A percentile compares a stretch with the other conserved stretches of the same genome.
These are phyloP conservation scores for Pseudophaeomoniella oleicola DNA, from an alignment of 2,329 filamentous ascomycete species.

Conservation along the genomic window DNA sequence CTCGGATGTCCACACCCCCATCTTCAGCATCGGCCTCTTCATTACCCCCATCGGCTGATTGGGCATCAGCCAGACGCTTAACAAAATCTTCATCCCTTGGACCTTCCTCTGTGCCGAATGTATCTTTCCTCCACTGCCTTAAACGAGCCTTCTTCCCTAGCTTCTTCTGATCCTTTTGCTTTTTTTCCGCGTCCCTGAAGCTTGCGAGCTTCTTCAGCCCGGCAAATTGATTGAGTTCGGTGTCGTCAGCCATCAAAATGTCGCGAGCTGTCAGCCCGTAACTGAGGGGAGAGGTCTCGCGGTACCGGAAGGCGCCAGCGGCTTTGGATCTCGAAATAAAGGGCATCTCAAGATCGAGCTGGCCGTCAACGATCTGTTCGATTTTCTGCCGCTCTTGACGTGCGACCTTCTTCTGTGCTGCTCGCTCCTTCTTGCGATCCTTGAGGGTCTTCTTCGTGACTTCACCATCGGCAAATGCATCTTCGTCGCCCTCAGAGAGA, in stretches of 20 bases:
- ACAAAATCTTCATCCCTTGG: conserved; percentile 18
- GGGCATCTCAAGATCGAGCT: conserved; percentile 60
- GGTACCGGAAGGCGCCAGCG: conserved; percentile 63
- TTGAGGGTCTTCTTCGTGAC: conserved; percentile 22
- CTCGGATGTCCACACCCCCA: conserved; percentile 25
- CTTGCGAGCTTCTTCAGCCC: conserved; percentile 89
- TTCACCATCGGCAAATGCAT: conserved; percentile 13
- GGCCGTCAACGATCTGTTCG: conserved; percentile 71
- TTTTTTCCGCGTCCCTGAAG: conserved; percentile 80
- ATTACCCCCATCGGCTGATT: conserved; percentile 8
- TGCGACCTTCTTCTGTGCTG: conserved; percentile 53
- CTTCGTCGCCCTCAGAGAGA: conserved; percentile 34
- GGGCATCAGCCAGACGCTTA: conserved; percentile 10
- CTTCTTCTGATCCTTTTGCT: conserved; percentile 72
- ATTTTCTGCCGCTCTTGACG: conserved; percentile 70
- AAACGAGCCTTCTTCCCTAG: conserved; percentile 86
- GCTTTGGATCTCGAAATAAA: conserved; percentile 37
- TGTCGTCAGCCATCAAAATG: conserved; percentile 80
- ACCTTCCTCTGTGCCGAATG: conserved; percentile 47
- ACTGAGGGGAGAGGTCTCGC: conserved; percentile 77
- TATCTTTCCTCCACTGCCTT: conserved; percentile 66
- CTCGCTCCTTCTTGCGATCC: conserved; percentile 32
- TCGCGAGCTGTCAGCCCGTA: conserved; percentile 84
- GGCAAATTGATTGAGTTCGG: conserved; percentile 74
- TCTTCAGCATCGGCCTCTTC: conserved; percentile 10